These are phyloP conservation scores for Cyberlindnera misumaiensis DNA, from an alignment of 805 yeast species.

Conservation along the genomic window DNA sequence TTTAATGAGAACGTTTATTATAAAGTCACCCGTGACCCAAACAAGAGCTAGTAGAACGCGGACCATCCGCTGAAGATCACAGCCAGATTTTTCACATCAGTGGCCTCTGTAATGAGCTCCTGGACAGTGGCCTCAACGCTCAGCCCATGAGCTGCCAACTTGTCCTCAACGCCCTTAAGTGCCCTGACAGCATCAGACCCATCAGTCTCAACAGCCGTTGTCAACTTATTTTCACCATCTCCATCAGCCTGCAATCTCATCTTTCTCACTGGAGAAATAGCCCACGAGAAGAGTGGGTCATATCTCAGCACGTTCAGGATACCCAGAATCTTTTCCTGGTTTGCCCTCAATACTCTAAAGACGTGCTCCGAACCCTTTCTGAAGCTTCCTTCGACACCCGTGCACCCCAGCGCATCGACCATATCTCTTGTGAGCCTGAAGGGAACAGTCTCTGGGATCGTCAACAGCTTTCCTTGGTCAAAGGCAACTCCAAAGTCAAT, in stretches of 20 bases:
- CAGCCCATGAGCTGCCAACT: constrained; percentile 57
- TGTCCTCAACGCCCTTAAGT: constrained; percentile 60
- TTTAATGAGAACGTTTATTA: not conserved
- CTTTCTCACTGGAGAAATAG: constrained; percentile 66
- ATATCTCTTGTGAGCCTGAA: constrained; percentile 86
- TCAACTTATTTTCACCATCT: constrained; percentile 5
- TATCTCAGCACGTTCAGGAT: constrained; percentile 80
- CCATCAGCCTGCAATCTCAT: constrained; percentile 41
- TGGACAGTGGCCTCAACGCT: constrained; percentile 82
- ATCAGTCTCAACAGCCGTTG: constrained; percentile 10
- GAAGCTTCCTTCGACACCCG: constrained; percentile 79
- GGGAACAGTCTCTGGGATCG: constrained; percentile 91
- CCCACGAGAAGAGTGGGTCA: constrained; percentile 94
- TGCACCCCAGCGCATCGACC: constrained; percentile 86
- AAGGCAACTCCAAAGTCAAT: constrained; percentile 95
- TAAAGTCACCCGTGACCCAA: not conserved
- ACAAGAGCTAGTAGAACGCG: constrained; percentile 47
- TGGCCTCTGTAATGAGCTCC: constrained; percentile 73
- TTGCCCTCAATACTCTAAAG: constrained; percentile 55
- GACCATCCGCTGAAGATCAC: constrained; percentile 81
- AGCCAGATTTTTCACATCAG: constrained; percentile 59
- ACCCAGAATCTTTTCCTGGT: constrained; percentile 65
- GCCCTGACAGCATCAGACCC: constrained; percentile 71
- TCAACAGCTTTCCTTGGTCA: constrained; percentile 81
- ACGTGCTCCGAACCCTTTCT: constrained; percentile 67